phyloP scores from a whole-genome alignment of 495 filamentous ascomycete genomes.

The Xylaria palmicola region DNA sequence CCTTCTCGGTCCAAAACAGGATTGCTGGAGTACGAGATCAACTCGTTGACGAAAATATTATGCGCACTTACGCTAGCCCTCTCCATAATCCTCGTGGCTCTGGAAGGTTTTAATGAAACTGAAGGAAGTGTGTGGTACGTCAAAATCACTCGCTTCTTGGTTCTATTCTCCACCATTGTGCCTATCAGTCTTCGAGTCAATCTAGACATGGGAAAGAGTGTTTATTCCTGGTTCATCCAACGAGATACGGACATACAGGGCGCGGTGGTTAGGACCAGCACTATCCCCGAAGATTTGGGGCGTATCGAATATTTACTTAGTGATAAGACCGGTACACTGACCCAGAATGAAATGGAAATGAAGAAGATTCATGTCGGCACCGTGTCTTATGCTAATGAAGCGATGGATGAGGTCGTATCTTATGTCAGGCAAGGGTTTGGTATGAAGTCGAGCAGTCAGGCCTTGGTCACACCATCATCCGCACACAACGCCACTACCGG shows the following conservation, averaged over 20 bases:
- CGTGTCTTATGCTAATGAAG: conserved; percentile 95
- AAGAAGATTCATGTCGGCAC: conserved; percentile 98
- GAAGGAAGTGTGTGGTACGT: conserved; percentile 77
- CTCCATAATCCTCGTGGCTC: conserved; percentile 83
- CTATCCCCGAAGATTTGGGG: conserved; percentile 94
- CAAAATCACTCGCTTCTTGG: conserved; percentile 91
- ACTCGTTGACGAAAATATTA: conserved; percentile 95
- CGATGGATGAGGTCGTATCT: conserved; percentile 92
- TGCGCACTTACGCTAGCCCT: conserved; percentile 83
- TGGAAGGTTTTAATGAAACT: conserved; percentile 74
- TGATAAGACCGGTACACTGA: conserved; percentile 96
- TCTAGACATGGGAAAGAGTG: conserved; percentile 92
- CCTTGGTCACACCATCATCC: conserved; percentile 73
- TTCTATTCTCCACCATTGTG: conserved; percentile 98
- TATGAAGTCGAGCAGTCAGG: conserved; percentile 35
- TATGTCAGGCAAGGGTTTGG: conserved; percentile 83
- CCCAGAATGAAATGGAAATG: conserved; percentile 98
- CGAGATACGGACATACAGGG: conserved; percentile 83
- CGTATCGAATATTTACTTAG: conserved; percentile 94
- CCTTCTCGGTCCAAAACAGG: conserved; percentile 89
- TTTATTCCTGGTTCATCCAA: conserved; percentile 96
- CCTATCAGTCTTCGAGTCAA: conserved; percentile 97
- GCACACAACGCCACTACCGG: conserved; percentile 58
- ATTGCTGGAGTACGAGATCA: conserved; percentile 92
- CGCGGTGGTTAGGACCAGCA: conserved; percentile 92